A percentile compares a stretch with the other conserved stretches of the same genome.
phyloP scores from a whole-genome alignment of 2,329 filamentous ascomycete species.

The Aspergillus sclerotialis region DNA sequence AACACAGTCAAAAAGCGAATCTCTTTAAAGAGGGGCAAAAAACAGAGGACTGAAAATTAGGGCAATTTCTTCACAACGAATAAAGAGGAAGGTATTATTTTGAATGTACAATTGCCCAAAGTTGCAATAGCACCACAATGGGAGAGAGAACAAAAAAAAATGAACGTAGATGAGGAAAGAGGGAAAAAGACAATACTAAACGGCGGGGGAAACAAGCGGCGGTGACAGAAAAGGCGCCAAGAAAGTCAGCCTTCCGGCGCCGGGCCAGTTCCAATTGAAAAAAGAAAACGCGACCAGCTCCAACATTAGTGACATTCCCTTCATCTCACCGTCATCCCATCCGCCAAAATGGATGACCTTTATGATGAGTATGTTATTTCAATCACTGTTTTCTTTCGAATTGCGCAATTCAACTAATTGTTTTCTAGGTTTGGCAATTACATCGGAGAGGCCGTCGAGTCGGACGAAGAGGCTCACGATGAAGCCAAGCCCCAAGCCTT shows the following conservation, averaged over 20 bases:
- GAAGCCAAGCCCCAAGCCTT: constrained; percentile 75
- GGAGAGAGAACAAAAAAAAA: neutral
- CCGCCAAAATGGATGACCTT: constrained; percentile 74
- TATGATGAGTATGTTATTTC: constrained; percentile 73
- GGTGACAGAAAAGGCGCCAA: constrained; percentile 4
- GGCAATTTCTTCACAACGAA: neutral
- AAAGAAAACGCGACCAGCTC: no score
- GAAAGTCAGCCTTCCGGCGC: no score
- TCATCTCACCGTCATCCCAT: neutral
- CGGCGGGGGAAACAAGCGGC: neutral
- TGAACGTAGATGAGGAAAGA: neutral
- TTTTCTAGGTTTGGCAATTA: constrained; percentile 83
- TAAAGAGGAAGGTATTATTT: neutral
- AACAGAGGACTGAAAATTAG: neutral
- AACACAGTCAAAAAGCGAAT: no score
- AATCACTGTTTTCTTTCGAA: constrained; percentile 1
- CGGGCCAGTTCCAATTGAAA: no score
- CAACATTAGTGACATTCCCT: no score
- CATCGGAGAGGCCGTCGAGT: constrained; percentile 86
- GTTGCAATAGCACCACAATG: no score
- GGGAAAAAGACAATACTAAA: neutral
- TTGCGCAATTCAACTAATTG: constrained; percentile 15
- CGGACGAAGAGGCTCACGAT: constrained; percentile 75
- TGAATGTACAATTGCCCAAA: neutral
- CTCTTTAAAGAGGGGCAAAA: constrained; percentile 5